A percentile compares a stretch with the other conserved stretches of the same genome.
These are phyloP conservation scores for Lablab purpureus DNA, from an alignment of 306 rosid genomes.

Conservation along the genomic window DNA sequence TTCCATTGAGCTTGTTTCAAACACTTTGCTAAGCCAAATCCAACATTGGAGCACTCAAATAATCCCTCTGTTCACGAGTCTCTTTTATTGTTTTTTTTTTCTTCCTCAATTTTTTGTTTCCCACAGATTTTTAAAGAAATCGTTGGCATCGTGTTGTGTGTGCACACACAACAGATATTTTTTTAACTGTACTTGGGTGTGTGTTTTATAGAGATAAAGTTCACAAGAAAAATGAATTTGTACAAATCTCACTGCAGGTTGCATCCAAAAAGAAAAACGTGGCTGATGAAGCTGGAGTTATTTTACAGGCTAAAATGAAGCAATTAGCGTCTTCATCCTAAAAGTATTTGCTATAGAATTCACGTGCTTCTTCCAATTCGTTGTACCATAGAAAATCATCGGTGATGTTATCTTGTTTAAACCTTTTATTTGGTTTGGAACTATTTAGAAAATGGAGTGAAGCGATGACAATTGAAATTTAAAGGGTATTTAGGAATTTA, in stretches of 20 bases:
- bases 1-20: not conserved
- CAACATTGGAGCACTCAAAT: not conserved
- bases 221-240: constrained; percentile 31
- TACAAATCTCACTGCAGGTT: constrained; percentile 64
- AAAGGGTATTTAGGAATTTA: not conserved
- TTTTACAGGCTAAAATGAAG: constrained; percentile 84
- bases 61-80: not conserved
- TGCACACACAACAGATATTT: not conserved
- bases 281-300: constrained; percentile 70
- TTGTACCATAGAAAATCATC: constrained; percentile 44
- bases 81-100: not conserved
- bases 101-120: not conserved
- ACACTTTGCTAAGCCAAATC: not conserved
- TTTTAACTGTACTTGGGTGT: not conserved
- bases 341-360: constrained; percentile 38
- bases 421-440: constrained; percentile 27
- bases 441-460: constrained; percentile 31
- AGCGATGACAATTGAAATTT: constrained; percentile 27
- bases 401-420: constrained; percentile 33
- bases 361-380: constrained; percentile 33
- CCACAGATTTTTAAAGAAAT: not conserved
- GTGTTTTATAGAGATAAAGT: too few species aligned
- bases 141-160: not conserved
- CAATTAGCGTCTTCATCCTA: constrained; percentile 66
- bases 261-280: constrained; percentile 85